phyloP scores from a whole-genome alignment of 768 basidiomycete species.

The Mycena galericulata region DNA sequence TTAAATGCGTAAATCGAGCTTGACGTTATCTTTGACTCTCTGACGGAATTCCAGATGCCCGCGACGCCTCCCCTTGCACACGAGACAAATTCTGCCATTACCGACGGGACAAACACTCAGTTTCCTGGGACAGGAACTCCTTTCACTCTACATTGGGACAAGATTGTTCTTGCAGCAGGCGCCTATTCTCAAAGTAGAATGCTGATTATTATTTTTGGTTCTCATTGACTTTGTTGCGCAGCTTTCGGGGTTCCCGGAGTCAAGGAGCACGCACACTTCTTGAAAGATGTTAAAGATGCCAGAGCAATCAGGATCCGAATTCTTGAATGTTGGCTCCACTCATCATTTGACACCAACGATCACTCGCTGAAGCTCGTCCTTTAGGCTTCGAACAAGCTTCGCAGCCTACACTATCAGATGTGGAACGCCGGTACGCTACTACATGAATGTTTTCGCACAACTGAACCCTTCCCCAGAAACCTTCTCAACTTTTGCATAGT shows the following conservation, averaged over 20 bases:
- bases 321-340: conserved; percentile 67
- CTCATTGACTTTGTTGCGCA: conserved; percentile 38
- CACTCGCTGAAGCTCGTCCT: not conserved
- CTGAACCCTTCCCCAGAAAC: conserved; percentile 50
- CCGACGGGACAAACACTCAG: conserved; percentile 24
- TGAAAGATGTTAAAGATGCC: conserved; percentile 85
- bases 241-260: conserved; percentile 82
- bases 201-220: not conserved
- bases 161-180: conserved; percentile 86
- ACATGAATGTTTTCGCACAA: not conserved
- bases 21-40: not conserved
- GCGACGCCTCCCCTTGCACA: conserved; percentile 62
- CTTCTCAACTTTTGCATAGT: conserved; percentile 90
- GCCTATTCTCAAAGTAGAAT: conserved; percentile 84
- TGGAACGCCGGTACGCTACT: conserved; percentile 60
- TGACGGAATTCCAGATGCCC: conserved; percentile 60
- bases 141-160: conserved; percentile 80
- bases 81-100: conserved; percentile 36
- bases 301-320: conserved; percentile 77
- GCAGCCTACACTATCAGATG: conserved; percentile 81
- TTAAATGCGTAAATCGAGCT: conserved; percentile 66
- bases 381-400: conserved; percentile 88
- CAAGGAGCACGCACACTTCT: conserved; percentile 84
- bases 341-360: not conserved
- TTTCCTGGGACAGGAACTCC: conserved; percentile 44